phyloP scores from a whole-genome alignment of 805 yeast species.

The Wickerhamiella bombiphila region DNA sequence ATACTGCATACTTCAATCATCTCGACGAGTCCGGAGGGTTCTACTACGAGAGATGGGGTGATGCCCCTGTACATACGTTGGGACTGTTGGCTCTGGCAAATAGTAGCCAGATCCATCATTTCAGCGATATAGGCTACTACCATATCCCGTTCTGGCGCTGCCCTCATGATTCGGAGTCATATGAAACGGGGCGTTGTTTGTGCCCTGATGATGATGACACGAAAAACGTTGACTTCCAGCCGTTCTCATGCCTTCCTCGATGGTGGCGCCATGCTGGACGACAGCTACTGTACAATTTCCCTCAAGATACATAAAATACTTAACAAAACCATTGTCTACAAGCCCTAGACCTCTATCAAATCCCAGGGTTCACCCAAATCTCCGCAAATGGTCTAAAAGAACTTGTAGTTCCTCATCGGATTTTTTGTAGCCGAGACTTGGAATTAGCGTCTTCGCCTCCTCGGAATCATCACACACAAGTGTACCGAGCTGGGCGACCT shows the following conservation, averaged over 20 bases:
- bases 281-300: conserved; percentile 18
- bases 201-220: conserved; percentile 21
- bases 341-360: too few relatives aligned
- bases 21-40: conserved; percentile 63
- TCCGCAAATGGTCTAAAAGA: conserved; percentile 69
- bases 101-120: conserved; percentile 51
- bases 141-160: conserved; percentile 50
- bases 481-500: conserved; percentile 78
- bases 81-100: conserved; percentile 49
- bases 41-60: conserved; percentile 86
- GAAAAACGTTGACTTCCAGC: conserved; percentile 24
- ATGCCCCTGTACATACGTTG: conserved; percentile 77
- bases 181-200: conserved; percentile 23
- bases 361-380: conserved; percentile 10
- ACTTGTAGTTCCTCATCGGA: conserved; percentile 78
- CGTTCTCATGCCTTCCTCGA: conserved; percentile 24
- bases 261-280: conserved; percentile 27
- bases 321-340: not conserved
- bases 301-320: not conserved
- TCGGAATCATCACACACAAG: conserved; percentile 92
- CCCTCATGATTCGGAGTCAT: conserved; percentile 25
- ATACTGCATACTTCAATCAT: conserved; percentile 43
- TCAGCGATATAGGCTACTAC: conserved; percentile 67
- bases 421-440: conserved; percentile 69
- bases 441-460: conserved; percentile 89